Conservation (phyloP, 2,329 filamentous ascomycete genomes). For the Botrytis paeoniae region DNA sequence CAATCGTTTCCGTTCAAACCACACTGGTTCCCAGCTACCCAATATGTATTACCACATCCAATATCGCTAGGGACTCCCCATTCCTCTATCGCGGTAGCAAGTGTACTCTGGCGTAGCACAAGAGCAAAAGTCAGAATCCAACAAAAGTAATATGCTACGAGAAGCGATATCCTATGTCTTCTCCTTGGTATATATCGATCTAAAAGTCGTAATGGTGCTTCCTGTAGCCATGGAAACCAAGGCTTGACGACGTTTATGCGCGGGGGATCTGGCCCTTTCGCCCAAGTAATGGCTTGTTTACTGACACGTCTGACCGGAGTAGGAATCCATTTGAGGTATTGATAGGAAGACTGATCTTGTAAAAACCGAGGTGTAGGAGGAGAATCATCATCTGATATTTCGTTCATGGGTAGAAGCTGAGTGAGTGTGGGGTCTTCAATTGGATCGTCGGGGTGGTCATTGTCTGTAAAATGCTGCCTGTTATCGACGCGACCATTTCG, state of each 20-base stretch:
- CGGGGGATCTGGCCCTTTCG: conserved; percentile 54
- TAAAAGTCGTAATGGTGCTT: conserved; percentile 61
- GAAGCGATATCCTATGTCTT: conserved; percentile 56
- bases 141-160: conserved; percentile 57
- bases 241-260: conserved; percentile 53
- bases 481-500: conserved; percentile 28
- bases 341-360: conserved; percentile 50
- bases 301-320: conserved; percentile 50
- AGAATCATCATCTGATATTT: conserved; percentile 44
- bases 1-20: conserved; percentile 73
- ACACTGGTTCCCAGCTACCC: conserved; percentile 67
- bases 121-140: conserved; percentile 71
- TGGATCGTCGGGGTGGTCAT: conserved; percentile 36
- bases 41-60: conserved; percentile 66
- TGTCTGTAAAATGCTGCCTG: conserved; percentile 23
- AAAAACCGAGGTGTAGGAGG: conserved; percentile 58
- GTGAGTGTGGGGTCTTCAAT: conserved; percentile 33
- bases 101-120: conserved; percentile 62
- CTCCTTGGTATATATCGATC: conserved; percentile 59
- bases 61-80: conserved; percentile 66
- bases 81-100: conserved; percentile 59
- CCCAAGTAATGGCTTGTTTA: conserved; percentile 48
- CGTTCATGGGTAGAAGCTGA: conserved; percentile 40
- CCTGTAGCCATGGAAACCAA: conserved; percentile 64
- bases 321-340: conserved; percentile 55